Evolutionary conservation across 1,284 basidiomycete species (phyloP).

Genomic region (Malassezia sp.): DNA sequence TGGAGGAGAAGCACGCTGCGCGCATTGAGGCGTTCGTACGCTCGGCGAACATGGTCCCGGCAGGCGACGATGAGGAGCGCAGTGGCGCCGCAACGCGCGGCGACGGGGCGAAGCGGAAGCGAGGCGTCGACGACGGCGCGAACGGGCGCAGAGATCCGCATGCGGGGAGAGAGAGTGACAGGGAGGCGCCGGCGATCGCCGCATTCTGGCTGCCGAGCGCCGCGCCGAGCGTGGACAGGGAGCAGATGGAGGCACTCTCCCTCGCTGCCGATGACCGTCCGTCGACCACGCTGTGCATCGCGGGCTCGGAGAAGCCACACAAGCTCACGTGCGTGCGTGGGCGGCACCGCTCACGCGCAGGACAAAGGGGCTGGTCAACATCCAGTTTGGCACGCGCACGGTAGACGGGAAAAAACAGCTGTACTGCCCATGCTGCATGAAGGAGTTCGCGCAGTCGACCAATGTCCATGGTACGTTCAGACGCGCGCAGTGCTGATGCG

Average conservation of each 20-base stretch:
- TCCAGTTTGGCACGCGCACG: conserved; percentile 7
- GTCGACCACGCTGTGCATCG: conserved; percentile 15
- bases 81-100: too few species aligned
- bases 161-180: neutral
- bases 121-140: neutral
- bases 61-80: too few species aligned
- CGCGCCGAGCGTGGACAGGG: conserved; percentile 5
- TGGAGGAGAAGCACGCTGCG: neutral
- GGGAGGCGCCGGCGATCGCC: conserved; percentile 1
- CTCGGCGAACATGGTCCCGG: neutral
- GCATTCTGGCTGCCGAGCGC: conserved; percentile 15
- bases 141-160: neutral
- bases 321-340: conserved; percentile 5
- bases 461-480: conserved; percentile 1
- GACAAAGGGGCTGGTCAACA: conserved; percentile 5
- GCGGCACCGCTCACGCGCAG: neutral
- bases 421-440: conserved; percentile 16
- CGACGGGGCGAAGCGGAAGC: conserved; percentile 4
- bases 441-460: conserved; percentile 6
- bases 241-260: neutral
- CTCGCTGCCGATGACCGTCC: conserved; percentile 1
- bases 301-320: conserved; percentile 8
- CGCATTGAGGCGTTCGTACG: conserved; percentile 5
- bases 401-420: conserved; percentile 2
- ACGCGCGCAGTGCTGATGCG: neutral